These are phyloP conservation scores for Pseudogymnoascus pannorum DNA, from an alignment of 2,329 filamentous ascomycete species.

Conservation along the genomic window DNA sequence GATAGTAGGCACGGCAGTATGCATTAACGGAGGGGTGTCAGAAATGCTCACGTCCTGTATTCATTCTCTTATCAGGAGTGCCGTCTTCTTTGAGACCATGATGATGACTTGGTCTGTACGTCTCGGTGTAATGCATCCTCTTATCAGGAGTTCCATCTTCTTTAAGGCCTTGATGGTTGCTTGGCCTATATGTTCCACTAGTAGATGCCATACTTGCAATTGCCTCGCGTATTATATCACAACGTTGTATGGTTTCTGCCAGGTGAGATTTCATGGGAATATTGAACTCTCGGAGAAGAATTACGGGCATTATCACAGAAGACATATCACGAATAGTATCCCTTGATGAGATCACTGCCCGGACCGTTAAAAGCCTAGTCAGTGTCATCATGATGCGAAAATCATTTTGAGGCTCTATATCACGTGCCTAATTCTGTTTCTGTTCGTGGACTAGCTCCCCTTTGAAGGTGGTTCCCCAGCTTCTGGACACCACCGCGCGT, in stretches of 20 bases:
- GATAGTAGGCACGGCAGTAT: not conserved
- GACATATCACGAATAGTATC: not conserved
- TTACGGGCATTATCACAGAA: not conserved
- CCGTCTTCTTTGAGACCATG: conserved; percentile 36
- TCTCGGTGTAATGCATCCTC: conserved; percentile 18
- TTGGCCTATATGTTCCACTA: conserved; percentile 5
- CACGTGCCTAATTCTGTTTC: not conserved
- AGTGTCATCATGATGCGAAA: conserved; percentile 1
- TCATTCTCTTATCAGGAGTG: conserved; percentile 34
- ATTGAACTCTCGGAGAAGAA: not conserved
- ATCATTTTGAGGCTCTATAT: not conserved
- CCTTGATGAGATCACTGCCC: not conserved
- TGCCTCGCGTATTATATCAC: not conserved
- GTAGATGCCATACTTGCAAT: not conserved
- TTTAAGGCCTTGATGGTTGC: conserved; percentile 34
- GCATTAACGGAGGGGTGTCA: not conserved
- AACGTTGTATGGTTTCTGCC: not conserved
- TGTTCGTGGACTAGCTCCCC: not conserved
- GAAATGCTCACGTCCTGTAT: conserved; percentile 21
- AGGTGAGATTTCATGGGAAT: not conserved
- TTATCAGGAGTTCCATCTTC: conserved; percentile 36
- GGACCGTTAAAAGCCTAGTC: not conserved
- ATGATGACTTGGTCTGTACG: conserved; percentile 25
- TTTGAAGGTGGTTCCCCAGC: not conserved
- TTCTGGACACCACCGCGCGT: conserved; percentile 4